Evolutionary conservation across 2,329 filamentous ascomycete genomes (phyloP).

Genomic region (Elsinoe batatas): DNA sequence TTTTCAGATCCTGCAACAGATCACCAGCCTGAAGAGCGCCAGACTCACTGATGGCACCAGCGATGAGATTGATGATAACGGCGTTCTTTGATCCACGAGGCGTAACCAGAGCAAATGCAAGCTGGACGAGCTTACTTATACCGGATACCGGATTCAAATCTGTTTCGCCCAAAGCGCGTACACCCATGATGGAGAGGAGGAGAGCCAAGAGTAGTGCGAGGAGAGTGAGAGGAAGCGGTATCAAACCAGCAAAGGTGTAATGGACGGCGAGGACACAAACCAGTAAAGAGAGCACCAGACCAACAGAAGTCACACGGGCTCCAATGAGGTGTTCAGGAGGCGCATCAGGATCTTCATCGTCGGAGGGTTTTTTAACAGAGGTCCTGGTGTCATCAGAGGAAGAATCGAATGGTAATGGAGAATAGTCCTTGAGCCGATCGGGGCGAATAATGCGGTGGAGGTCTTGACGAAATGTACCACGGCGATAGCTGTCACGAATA

Average conservation of each 20-base stretch:
- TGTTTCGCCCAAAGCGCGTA: slow-evolving; percentile 63
- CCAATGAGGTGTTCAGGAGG: slow-evolving; percentile 75
- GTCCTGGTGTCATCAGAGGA: slow-evolving; percentile 17
- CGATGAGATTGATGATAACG: slow-evolving; percentile 90
- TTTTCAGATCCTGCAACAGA: slow-evolving; percentile 94
- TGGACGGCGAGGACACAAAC: slow-evolving; percentile 77
- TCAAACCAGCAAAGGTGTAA: slow-evolving; percentile 70
- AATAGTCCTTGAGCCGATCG: slow-evolving; percentile 28
- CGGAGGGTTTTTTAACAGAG: slow-evolving; percentile 11
- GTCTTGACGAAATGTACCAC: slow-evolving; percentile 23
- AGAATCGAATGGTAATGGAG: slow-evolving; percentile 5
- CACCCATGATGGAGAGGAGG: slow-evolving; percentile 53
- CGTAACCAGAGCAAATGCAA: slow-evolving; percentile 87
- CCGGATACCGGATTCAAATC: slow-evolving; percentile 94
- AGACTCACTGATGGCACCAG: slow-evolving; percentile 75
- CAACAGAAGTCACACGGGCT: slow-evolving; percentile 58
- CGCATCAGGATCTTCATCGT: slow-evolving; percentile 58
- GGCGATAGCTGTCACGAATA: slow-evolving; percentile 20
- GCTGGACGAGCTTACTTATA: slow-evolving; percentile 91
- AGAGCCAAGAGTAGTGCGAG: slow-evolving; percentile 71
- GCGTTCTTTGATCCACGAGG: slow-evolving; percentile 71
- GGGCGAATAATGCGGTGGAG: slow-evolving; percentile 25
- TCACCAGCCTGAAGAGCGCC: slow-evolving; percentile 91
- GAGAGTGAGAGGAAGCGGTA: slow-evolving; percentile 71
- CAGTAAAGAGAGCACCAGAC: slow-evolving; percentile 63